Percentiles rank a stretch among this genome's conserved stretches.
phyloP scores from a whole-genome alignment of 1,284 basidiomycete species.

The Austroboletus novae-zelandiae region DNA sequence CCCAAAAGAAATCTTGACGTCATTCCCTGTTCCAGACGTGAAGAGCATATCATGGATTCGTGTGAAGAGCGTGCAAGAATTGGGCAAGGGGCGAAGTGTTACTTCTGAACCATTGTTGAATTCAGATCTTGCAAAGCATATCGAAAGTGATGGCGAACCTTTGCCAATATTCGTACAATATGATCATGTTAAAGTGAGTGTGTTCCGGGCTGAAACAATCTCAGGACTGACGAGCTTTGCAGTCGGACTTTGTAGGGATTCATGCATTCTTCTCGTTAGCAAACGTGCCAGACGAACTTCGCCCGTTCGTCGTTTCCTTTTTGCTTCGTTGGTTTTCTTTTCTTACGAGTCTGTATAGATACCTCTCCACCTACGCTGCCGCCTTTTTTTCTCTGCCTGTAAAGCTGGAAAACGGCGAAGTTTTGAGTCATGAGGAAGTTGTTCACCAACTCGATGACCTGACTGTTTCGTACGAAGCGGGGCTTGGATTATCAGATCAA shows the following conservation, averaged over 20 bases:
- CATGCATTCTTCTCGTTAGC: slow-evolving; percentile 78
- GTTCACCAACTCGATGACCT: slow-evolving; percentile 89
- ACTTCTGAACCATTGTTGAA: slow-evolving; percentile 24
- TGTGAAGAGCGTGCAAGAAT: slow-evolving; percentile 78
- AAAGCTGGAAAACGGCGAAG: slow-evolving; percentile 64
- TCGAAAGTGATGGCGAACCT: slow-evolving; percentile 66
- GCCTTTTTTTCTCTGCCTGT: slow-evolving; percentile 92
- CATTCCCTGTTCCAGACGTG: slow-evolving; percentile 87
- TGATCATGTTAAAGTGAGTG: slow-evolving; percentile 74
- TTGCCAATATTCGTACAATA: slow-evolving; percentile 93
- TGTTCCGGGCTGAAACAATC: not conserved
- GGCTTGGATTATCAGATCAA: slow-evolving; percentile 65
- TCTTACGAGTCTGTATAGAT: slow-evolving; percentile 41
- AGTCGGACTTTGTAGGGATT: slow-evolving; percentile 92
- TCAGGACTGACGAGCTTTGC: slow-evolving; percentile 14
- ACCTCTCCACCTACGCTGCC: slow-evolving; percentile 80
- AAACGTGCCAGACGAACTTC: slow-evolving; percentile 67
- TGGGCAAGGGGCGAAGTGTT: slow-evolving; percentile 43
- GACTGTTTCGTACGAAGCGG: slow-evolving; percentile 84
- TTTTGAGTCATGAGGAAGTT: slow-evolving; percentile 85
- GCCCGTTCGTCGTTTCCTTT: slow-evolving; percentile 56
- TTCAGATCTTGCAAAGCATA: slow-evolving; percentile 55
- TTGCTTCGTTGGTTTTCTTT: not conserved
- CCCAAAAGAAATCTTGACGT: slow-evolving; percentile 75
- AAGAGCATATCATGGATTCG: slow-evolving; percentile 94